phyloP scores from a whole-genome alignment of 371 early-diverging fungal genomes.

The Rhizopus arrhizus region DNA sequence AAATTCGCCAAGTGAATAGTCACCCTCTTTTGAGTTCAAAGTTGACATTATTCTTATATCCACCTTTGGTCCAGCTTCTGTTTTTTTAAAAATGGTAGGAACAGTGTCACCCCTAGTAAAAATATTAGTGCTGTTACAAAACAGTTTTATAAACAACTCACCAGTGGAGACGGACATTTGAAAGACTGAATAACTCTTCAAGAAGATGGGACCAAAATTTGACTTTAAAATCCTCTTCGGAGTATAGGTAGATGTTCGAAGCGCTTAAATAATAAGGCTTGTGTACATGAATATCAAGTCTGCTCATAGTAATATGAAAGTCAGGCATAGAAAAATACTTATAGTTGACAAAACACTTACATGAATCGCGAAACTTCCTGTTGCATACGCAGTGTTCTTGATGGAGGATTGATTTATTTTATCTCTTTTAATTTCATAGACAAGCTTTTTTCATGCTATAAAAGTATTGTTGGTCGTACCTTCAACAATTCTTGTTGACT shows the following conservation, averaged over 20 bases:
- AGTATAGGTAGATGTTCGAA: conserved; percentile 15
- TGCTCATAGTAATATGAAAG: conserved; percentile 24
- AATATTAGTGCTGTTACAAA: conserved; percentile 25
- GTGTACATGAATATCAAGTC: conserved; percentile 20
- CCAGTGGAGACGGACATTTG: conserved; percentile 25
- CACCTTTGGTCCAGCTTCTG: conserved; percentile 16
- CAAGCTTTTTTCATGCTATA: conserved; percentile 24
- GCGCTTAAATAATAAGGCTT: conserved; percentile 14
- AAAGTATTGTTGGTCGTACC: conserved; percentile 8
- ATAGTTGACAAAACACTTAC: conserved; percentile 20
- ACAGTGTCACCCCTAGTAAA: conserved; percentile 27
- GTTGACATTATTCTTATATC: conserved; percentile 23
- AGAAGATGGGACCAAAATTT: conserved; percentile 28
- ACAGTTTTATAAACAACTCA: conserved; percentile 27
- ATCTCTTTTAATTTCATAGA: conserved; percentile 22
- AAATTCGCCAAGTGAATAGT: conserved; percentile 19
- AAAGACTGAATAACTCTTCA: conserved; percentile 22
- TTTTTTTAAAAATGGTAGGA: conserved; percentile 15
- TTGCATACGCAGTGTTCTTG: conserved; percentile 21
- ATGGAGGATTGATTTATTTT: conserved; percentile 22
- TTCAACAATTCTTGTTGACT: too few relatives aligned
- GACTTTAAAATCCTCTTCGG: conserved; percentile 26
- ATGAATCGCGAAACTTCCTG: conserved; percentile 23
- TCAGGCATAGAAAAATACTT: conserved; percentile 18
- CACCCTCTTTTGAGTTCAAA: conserved; percentile 18